Evolutionary conservation across 148 eudicot genomes (phyloP).

Genomic region (Polygonum aviculare): DNA sequence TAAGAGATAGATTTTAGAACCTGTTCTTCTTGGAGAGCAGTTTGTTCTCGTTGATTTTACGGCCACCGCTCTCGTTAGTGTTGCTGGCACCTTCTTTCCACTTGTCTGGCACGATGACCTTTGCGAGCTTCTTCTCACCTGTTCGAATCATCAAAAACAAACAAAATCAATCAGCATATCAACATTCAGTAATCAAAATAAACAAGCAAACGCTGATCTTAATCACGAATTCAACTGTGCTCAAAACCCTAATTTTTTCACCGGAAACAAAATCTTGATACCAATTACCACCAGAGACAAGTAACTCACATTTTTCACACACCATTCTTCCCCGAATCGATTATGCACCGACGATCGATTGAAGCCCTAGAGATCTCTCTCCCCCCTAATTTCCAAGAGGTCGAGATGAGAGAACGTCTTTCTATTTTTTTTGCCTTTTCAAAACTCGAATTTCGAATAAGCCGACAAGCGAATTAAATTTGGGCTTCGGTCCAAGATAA

Average conservation of each 20-base stretch:
- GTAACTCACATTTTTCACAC: constrained; percentile 73
- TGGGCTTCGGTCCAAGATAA: background rate
- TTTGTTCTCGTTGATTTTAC: constrained; percentile 91
- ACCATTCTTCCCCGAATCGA: constrained; percentile 37
- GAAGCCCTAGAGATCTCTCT: background rate
- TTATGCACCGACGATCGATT: background rate
- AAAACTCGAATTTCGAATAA: background rate
- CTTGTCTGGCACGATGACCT: constrained; percentile 95
- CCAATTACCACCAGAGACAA: background rate
- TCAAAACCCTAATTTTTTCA: constrained; percentile 2
- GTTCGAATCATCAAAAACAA: constrained; percentile 7
- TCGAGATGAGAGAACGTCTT: background rate
- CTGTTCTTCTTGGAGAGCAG: constrained; percentile 86
- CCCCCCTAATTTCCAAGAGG: background rate
- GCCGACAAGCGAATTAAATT: background rate
- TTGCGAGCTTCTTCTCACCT: constrained; percentile 90
- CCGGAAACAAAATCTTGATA: background rate
- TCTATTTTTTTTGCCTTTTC: background rate
- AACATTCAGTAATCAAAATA: background rate
- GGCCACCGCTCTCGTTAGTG: constrained; percentile 91
- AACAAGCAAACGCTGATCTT: background rate
- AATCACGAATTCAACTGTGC: constrained; percentile 5
- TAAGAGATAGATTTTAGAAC: constrained; percentile 17
- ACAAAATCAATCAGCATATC: background rate
- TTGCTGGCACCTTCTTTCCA: constrained; percentile 98